Conservation (phyloP, 345 rosid genomes). For the Psidium guajava region DNA sequence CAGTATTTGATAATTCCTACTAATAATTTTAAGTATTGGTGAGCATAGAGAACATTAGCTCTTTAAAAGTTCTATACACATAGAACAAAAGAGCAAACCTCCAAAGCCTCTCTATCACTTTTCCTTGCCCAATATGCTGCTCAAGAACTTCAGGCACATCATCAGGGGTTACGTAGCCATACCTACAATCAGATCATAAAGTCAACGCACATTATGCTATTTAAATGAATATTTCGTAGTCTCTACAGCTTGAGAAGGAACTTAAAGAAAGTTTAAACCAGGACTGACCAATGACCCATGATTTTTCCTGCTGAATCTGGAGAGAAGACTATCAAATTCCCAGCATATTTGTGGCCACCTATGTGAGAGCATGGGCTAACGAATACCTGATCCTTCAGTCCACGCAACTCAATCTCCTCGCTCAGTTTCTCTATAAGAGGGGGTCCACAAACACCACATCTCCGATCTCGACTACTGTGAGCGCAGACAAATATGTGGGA, state of each 20-base stretch:
- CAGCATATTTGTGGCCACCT: slow-evolving; percentile 97
- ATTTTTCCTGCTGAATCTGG: slow-evolving; percentile 52
- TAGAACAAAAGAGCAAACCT: slow-evolving; percentile 36
- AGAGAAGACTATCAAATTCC: slow-evolving; percentile 71
- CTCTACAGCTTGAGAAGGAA: not conserved
- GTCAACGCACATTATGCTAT: not conserved
- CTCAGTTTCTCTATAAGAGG: slow-evolving; percentile 59
- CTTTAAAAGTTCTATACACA: not conserved
- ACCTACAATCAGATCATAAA: slow-evolving; percentile 38
- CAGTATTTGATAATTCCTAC: not conserved
- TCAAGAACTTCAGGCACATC: slow-evolving; percentile 85
- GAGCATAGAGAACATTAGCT: not conserved
- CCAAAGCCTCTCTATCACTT: slow-evolving; percentile 59
- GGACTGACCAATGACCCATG: slow-evolving; percentile 69
- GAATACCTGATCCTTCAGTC: slow-evolving; percentile 44
- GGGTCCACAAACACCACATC: slow-evolving; percentile 98
- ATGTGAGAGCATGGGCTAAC: slow-evolving; percentile 81
- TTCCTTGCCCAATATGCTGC: slow-evolving; percentile 77
- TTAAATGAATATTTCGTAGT: not conserved
- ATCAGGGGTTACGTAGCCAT: slow-evolving; percentile 88
- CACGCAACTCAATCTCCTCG: slow-evolving; percentile 53
- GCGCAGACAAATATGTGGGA: slow-evolving; percentile 82
- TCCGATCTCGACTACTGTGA: slow-evolving; percentile 81
- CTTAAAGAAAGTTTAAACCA: not conserved
- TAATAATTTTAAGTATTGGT: not conserved